These are phyloP conservation scores for Ploettnerulaceae sp. DNA, from an alignment of 2,329 filamentous ascomycete genomes.

Conservation along the genomic window DNA sequence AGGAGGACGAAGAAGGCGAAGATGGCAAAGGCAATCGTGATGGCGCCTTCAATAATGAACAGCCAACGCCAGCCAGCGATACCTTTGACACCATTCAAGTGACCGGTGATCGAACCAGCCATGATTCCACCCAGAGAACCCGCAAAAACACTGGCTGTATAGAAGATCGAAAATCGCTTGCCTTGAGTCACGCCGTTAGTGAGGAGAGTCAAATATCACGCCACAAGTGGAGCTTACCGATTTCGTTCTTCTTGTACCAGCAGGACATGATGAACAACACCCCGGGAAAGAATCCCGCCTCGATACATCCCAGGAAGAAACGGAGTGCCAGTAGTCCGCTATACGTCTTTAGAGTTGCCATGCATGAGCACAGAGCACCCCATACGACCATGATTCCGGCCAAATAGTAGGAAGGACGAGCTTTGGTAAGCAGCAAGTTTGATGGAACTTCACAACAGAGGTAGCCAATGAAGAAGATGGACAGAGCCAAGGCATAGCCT, in stretches of 20 bases:
- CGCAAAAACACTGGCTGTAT: slow-evolving; percentile 49
- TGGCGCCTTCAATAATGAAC: slow-evolving; percentile 43
- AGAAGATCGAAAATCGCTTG: slow-evolving; percentile 54
- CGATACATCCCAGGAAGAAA: slow-evolving; percentile 46
- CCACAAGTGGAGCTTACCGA: too few relatives aligned
- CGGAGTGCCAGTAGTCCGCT: slow-evolving; percentile 44
- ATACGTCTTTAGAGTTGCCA: slow-evolving; percentile 45
- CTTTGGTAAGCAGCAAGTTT: slow-evolving; percentile 43
- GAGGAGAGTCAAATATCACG: too few relatives aligned
- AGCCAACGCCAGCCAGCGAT: slow-evolving; percentile 50
- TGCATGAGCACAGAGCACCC: slow-evolving; percentile 47
- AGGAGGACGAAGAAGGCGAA: slow-evolving; percentile 11
- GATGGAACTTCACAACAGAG: slow-evolving; percentile 45
- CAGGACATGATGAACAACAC: slow-evolving; percentile 49
- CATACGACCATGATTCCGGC: slow-evolving; percentile 41
- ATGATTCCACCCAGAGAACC: slow-evolving; percentile 46
- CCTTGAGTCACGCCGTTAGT: too few relatives aligned
- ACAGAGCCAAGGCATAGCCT: slow-evolving; percentile 23
- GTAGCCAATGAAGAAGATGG: slow-evolving; percentile 47
- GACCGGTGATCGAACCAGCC: slow-evolving; percentile 38
- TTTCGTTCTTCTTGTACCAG: slow-evolving; percentile 51
- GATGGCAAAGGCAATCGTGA: slow-evolving; percentile 37
- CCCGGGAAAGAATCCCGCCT: slow-evolving; percentile 49
- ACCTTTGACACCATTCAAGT: slow-evolving; percentile 42
- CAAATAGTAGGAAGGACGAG: slow-evolving; percentile 43